phyloP scores from a whole-genome alignment of 1,284 basidiomycete species.

The Neonothopanus nambi region DNA sequence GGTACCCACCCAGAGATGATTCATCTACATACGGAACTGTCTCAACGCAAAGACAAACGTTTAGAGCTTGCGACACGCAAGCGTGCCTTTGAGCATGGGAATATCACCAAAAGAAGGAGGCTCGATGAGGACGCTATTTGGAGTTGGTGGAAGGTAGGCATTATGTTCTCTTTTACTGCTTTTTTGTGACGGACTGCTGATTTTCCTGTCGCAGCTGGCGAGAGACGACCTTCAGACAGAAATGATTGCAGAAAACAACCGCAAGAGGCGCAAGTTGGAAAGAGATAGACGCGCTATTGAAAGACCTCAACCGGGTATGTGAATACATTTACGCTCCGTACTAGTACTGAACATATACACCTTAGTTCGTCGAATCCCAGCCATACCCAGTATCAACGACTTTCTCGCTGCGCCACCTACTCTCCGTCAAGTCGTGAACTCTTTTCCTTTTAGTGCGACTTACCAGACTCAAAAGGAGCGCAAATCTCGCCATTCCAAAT shows the following conservation, averaged over 20 bases:
- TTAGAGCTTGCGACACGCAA: constrained; percentile 72
- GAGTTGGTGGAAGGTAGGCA: constrained; percentile 75
- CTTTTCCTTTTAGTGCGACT: constrained; percentile 26
- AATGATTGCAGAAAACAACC: constrained; percentile 81
- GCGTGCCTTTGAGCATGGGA: constrained; percentile 61
- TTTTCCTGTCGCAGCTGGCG: constrained; percentile 44
- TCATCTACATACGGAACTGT: constrained; percentile 74
- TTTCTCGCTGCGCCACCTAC: constrained; percentile 34
- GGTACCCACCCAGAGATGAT: constrained; percentile 83
- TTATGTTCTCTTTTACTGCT: background rate
- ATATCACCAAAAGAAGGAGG: constrained; percentile 55
- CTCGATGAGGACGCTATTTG: constrained; percentile 67
- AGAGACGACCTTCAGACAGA: constrained; percentile 76
- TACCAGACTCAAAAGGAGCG: background rate
- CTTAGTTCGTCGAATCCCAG: constrained; percentile 52
- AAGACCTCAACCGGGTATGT: constrained; percentile 67
- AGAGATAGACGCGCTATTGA: constrained; percentile 77
- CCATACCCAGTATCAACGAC: background rate
- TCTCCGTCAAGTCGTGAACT: constrained; percentile 51
- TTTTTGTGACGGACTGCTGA: constrained; percentile 9
- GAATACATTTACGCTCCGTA: constrained; percentile 15
- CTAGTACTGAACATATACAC: background rate
- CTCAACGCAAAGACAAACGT: constrained; percentile 71
- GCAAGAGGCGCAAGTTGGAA: constrained; percentile 79
- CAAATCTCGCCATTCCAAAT: constrained; percentile 20